Evolutionary conservation across 768 basidiomycete species (phyloP), one percentile per base, ranked within the genome.

Genomic region (Psilocybe cubensis): DNA sequence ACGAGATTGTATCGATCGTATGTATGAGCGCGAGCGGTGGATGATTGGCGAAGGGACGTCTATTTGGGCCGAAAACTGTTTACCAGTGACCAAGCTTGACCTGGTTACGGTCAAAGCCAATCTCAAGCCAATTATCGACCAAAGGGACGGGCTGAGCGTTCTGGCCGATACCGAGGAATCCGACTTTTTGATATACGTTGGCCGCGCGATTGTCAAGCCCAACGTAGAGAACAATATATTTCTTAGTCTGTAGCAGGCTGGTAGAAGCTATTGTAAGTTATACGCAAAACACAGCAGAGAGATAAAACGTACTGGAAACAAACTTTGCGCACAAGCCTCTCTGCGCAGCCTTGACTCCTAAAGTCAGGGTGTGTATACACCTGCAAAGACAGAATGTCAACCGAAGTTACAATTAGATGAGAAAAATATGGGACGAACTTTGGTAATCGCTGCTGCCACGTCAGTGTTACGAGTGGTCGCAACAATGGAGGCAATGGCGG

Each of bases 31-130:
- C 14, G 35, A 38, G n/a, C 8, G 0, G 35, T 14, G 31, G 14
- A 14, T 14, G 8, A 33, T 35, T 11, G 21, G 14, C 6, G n/a
- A 51, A 14, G 47, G 12, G 23, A 51, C 21, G 40, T 6, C 23
- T n/a, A 12, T 29, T 18, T 18, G 12, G 40, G 41, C n/a, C 35
- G 21, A 33, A 9, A 20, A 23, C 17, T 5, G 20, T 54, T 76
- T 72, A 91, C 89, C 91, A 92, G 64, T 88, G 85, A 1, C 90
- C 91, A 14, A 88, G 75, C 2, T 72, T 59, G 20, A 86, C 80
- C 24, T 54, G 49, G 17, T 58, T 54, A 21, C 69, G 74, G 59
- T 84, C 78, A 54, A 89, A 90, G 8, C 89, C 89, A 48, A 87
- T 71, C 55, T 91, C 89, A 5, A 85, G 60, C 86, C 86, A 91